A percentile compares a stretch with the other conserved stretches of the same genome.
phyloP scores from a whole-genome alignment of 805 yeast species.

The Spathaspora boniae region DNA sequence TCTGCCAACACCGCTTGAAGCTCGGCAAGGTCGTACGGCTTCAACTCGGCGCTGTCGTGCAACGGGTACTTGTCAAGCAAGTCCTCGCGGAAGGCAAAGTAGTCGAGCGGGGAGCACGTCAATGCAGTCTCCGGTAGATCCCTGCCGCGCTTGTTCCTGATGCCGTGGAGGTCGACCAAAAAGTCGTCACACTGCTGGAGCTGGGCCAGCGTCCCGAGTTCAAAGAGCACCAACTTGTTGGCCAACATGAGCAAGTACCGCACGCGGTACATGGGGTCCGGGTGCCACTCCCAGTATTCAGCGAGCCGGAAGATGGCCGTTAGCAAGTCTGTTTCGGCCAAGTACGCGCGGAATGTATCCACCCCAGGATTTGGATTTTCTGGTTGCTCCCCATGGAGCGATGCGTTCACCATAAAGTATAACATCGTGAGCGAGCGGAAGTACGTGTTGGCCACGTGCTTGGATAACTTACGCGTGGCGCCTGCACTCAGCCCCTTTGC shows the following conservation, averaged over 20 bases:
- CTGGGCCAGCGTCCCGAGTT: conserved; percentile 55
- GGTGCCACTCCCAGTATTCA: conserved; percentile 66
- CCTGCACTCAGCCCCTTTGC: too few species aligned
- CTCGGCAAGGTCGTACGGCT: conserved; percentile 16
- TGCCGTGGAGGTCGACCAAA: conserved; percentile 40
- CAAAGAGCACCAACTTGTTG: conserved; percentile 52
- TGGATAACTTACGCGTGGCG: too few species aligned
- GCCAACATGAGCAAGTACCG: conserved; percentile 54
- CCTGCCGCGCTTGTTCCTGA: conserved; percentile 21
- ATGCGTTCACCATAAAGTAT: conserved; percentile 30
- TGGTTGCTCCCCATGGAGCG: conserved; percentile 12
- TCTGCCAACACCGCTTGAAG: conserved; percentile 24
- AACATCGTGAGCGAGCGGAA: conserved; percentile 31
- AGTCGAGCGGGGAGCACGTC: conserved; percentile 79
- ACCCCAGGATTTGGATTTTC: too few species aligned
- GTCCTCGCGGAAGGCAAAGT: conserved; percentile 75
- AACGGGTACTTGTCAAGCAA: conserved; percentile 73
- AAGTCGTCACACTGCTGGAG: conserved; percentile 44
- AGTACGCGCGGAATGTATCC: conserved; percentile 16
- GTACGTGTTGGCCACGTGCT: conserved; percentile 11
- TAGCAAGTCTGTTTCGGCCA: conserved; percentile 39
- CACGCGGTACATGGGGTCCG: conserved; percentile 38
- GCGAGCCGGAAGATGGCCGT: conserved; percentile 44
- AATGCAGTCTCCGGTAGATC: conserved; percentile 24
- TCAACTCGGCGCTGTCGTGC: conserved; percentile 51